Conservation (phyloP, 2,329 filamentous ascomycete species). For the Colletotrichum tanaceti region DNA sequence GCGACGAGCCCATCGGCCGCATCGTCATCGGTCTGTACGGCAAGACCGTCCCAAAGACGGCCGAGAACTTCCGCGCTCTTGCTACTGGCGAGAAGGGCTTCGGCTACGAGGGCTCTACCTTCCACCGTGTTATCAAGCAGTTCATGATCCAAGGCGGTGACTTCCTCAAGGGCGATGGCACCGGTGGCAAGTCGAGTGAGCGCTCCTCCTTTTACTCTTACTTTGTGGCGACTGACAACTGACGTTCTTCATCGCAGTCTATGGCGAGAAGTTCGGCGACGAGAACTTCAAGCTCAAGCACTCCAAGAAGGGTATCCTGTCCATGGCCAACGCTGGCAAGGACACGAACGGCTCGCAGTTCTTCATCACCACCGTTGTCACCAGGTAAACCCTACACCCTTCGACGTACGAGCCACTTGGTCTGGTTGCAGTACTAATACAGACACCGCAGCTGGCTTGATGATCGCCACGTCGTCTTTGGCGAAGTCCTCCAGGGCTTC, state of each 20-base stretch:
- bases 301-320: slow-evolving; percentile 83
- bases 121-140: slow-evolving; percentile 90
- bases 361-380: slow-evolving; percentile 88
- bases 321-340: slow-evolving; percentile 86
- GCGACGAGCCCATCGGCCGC: slow-evolving; percentile 78
- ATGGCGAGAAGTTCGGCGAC: slow-evolving; percentile 84
- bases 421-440: slow-evolving; percentile 27
- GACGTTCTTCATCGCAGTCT: slow-evolving; percentile 64
- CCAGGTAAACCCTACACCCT: slow-evolving; percentile 65
- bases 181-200: slow-evolving; percentile 86
- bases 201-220: slow-evolving; percentile 38
- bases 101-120: slow-evolving; percentile 82
- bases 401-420: background rate
- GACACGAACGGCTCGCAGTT: slow-evolving; percentile 92
- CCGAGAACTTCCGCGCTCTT: slow-evolving; percentile 81
- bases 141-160: slow-evolving; percentile 95
- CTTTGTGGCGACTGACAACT: background rate
- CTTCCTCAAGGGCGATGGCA: slow-evolving; percentile 85
- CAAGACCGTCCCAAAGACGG: slow-evolving; percentile 84
- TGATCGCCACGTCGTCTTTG: slow-evolving; percentile 87
- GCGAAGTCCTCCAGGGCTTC: slow-evolving; percentile 88
- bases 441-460: slow-evolving; percentile 75
- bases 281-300: slow-evolving; percentile 98
- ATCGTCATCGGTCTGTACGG: slow-evolving; percentile 87
- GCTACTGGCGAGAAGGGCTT: slow-evolving; percentile 89